Evolutionary conservation across 2,329 filamentous ascomycete species (phyloP).

Genomic region (Nothopassalora personata): DNA sequence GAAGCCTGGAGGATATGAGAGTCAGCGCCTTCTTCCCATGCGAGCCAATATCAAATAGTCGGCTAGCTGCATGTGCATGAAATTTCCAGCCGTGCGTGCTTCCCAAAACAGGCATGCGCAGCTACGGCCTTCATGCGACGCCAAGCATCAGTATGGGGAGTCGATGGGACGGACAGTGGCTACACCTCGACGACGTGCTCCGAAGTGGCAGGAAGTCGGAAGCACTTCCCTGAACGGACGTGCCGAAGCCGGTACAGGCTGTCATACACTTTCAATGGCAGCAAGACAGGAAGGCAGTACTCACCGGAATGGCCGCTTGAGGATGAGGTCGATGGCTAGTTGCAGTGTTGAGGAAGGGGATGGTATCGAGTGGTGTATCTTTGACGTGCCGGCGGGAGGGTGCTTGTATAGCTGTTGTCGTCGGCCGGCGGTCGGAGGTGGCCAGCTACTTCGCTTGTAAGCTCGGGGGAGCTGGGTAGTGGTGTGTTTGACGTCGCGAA

Average conservation of each 20-base stretch:
- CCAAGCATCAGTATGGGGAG: not conserved
- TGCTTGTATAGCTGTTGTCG: not conserved
- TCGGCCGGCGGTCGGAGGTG: not conserved
- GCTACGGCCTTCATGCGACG: conserved; percentile 3
- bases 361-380: conserved; percentile 5
- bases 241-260: conserved; percentile 7
- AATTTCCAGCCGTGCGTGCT: conserved; percentile 8
- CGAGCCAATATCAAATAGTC: conserved; percentile 19
- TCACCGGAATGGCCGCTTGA: not conserved
- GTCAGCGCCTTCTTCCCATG: conserved; percentile 11
- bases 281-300: not conserved
- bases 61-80: conserved; percentile 20
- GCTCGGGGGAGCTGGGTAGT: not conserved
- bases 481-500: not conserved
- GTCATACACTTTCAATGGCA: not conserved
- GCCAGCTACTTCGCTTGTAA: not conserved
- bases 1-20: conserved; percentile 11
- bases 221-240: not conserved
- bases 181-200: not conserved
- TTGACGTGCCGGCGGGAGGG: conserved; percentile 4
- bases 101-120: conserved; percentile 7
- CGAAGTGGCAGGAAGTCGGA: not conserved
- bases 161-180: not conserved
- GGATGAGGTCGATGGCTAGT: not conserved
- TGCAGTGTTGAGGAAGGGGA: conserved; percentile 6